phyloP scores from a whole-genome alignment of 2,329 filamentous ascomycete species.

The Metarhizium sp. region DNA sequence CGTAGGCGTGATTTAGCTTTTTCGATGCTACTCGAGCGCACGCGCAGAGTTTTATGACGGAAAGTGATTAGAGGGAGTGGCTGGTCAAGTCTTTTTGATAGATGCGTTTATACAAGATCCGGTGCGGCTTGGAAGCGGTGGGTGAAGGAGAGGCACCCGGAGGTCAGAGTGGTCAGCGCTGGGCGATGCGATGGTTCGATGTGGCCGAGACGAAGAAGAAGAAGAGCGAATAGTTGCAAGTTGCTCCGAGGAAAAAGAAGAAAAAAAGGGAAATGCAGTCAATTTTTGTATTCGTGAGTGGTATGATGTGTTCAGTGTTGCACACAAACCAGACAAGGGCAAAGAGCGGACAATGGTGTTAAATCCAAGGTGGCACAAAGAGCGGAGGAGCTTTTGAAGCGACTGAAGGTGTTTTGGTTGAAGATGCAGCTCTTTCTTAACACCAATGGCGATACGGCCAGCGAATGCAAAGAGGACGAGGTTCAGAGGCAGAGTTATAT shows the following conservation, averaged over 20 bases:
- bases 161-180: neutral
- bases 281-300: neutral
- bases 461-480: neutral
- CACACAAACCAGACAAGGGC: neutral
- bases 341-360: neutral
- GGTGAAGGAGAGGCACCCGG: neutral
- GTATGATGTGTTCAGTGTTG: neutral
- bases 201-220: neutral
- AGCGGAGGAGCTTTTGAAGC: neutral
- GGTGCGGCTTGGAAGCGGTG: neutral
- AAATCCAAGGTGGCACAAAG: too few relatives aligned
- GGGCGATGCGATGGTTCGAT: neutral
- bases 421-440: too few relatives aligned
- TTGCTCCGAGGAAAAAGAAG: too few relatives aligned
- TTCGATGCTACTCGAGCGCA: too few relatives aligned
- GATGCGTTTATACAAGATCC: neutral
- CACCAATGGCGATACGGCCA: neutral
- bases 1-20: too few relatives aligned
- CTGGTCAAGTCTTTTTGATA: neutral
- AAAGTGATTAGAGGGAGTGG: neutral
- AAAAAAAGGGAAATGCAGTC: neutral
- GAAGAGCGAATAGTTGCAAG: neutral
- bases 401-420: neutral
- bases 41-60: too few relatives aligned
- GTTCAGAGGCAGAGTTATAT: conserved; percentile 6